A percentile compares a stretch with the other conserved stretches of the same genome.
Conservation (phyloP, 768 basidiomycete genomes). For the Exidia glandulosa region DNA sequence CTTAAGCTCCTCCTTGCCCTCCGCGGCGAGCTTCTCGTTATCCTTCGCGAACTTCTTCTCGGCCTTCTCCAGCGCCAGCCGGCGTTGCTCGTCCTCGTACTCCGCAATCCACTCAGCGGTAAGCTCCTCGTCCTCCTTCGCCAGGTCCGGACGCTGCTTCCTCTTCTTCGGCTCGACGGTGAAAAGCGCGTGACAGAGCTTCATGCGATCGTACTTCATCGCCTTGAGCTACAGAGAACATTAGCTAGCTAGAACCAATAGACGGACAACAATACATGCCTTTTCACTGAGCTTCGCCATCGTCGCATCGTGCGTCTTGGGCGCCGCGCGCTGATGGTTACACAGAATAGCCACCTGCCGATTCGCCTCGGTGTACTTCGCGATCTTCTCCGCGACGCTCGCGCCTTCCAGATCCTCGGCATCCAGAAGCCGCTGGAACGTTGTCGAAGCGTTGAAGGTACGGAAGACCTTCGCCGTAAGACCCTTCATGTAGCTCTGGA, state of each 20-base stretch:
- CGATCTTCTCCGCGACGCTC: slow-evolving; percentile 89
- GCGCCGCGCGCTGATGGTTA: slow-evolving; percentile 94
- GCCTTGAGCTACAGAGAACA: slow-evolving; percentile 52
- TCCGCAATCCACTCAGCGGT: slow-evolving; percentile 83
- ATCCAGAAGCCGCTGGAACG: slow-evolving; percentile 87
- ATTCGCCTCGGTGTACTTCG: slow-evolving; percentile 95
- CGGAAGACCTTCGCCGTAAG: slow-evolving; percentile 99
- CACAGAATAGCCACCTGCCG: slow-evolving; percentile 94
- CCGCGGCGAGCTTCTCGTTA: slow-evolving; percentile 73
- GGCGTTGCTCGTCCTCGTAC: slow-evolving; percentile 67
- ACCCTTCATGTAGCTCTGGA: slow-evolving; percentile 90
- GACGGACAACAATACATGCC: slow-evolving; percentile 33
- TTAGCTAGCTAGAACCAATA: neutral
- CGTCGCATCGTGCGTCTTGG: slow-evolving; percentile 84
- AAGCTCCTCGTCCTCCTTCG: slow-evolving; percentile 80
- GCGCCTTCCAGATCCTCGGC: slow-evolving; percentile 46
- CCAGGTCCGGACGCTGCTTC: slow-evolving; percentile 63
- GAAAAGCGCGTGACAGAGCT: slow-evolving; percentile 82
- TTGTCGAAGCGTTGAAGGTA: slow-evolving; percentile 97
- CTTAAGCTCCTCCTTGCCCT: slow-evolving; percentile 47
- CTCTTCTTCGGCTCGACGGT: slow-evolving; percentile 65
- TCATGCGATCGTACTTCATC: slow-evolving; percentile 96
- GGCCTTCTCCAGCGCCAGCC: slow-evolving; percentile 77
- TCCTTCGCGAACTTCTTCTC: slow-evolving; percentile 95
- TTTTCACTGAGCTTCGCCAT: slow-evolving; percentile 93